Percentiles rank a stretch among this genome's conserved stretches.
Conservation (phyloP, 345 rosid species). For the Limnanthes douglasii region DNA sequence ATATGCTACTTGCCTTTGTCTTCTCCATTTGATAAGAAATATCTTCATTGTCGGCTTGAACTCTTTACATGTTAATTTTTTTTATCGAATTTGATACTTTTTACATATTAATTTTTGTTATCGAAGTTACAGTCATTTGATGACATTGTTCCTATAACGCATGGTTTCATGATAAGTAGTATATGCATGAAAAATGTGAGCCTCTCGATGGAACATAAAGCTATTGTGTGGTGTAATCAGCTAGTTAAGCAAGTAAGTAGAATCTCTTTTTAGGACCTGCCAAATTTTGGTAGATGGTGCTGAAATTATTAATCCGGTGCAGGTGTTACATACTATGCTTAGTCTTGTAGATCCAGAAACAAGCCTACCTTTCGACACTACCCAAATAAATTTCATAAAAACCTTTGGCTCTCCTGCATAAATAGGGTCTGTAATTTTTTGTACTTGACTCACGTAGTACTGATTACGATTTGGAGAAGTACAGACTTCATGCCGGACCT, state of each 20-base stretch:
- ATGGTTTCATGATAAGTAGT: conserved; percentile 86
- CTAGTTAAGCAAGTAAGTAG: conserved; percentile 83
- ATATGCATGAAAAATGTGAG: conserved; percentile 88
- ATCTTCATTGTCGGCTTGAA: too few relatives aligned
- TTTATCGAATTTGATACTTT: not conserved
- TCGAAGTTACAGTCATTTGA: conserved; percentile 73
- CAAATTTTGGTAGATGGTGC: conserved; percentile 7
- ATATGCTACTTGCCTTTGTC: not conserved
- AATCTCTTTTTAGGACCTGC: too few relatives aligned
- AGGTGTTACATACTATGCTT: conserved; percentile 97
- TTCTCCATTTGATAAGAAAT: too few relatives aligned
- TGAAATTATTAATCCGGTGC: conserved; percentile 17
- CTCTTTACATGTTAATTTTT: too few relatives aligned
- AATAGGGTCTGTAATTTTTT: too few relatives aligned
- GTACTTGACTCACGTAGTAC: too few relatives aligned
- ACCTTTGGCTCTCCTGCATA: too few relatives aligned
- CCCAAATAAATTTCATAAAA: too few relatives aligned
- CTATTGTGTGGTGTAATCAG: conserved; percentile 97
- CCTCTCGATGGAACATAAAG: conserved; percentile 98
- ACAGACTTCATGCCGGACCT: too few relatives aligned
- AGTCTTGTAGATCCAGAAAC: conserved; percentile 72
- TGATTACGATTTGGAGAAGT: too few relatives aligned
- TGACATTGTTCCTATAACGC: conserved; percentile 83
- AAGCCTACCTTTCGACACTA: conserved; percentile 56
- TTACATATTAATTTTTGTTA: conserved; percentile 4